These are phyloP conservation scores for Eucalyptus pumila DNA, from an alignment of 345 rosid species.

Conservation along the genomic window DNA sequence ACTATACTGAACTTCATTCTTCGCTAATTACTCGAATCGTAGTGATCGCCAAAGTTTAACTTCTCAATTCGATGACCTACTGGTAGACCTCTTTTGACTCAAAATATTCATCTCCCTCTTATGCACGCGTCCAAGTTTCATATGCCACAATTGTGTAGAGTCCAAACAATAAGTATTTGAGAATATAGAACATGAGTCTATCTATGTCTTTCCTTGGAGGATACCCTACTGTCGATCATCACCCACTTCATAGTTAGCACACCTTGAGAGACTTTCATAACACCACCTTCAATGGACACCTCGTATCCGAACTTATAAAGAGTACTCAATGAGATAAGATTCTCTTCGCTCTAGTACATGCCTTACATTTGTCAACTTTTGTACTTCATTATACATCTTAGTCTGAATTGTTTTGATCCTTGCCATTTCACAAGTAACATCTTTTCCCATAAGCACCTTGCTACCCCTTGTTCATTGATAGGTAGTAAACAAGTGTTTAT, in stretches of 20 bases:
- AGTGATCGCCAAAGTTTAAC: not conserved
- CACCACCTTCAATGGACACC: not conserved
- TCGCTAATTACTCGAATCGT: rapidly evolving
- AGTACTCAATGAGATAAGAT: not conserved
- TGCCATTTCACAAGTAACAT: not conserved
- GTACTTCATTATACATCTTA: not conserved
- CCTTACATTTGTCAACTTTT: not conserved
- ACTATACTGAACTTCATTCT: not conserved
- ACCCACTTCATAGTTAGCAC: not conserved
- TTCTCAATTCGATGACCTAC: not conserved
- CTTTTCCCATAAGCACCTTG: not conserved
- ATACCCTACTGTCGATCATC: not conserved
- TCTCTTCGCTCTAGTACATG: not conserved
- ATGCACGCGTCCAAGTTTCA: not conserved
- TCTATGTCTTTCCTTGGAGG: not conserved
- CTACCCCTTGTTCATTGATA: not conserved
- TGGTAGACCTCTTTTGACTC: not conserved
- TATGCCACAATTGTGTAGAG: not conserved
- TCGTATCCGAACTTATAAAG: not conserved
- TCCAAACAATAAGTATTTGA: not conserved
- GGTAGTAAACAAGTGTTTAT: not conserved
- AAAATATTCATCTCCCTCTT: not conserved
- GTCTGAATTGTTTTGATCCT: not conserved
- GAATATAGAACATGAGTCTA: not conserved
- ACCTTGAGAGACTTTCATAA: not conserved